phyloP scores from a whole-genome alignment of 2,329 filamentous ascomycete species.

The Claviceps spartinae region DNA sequence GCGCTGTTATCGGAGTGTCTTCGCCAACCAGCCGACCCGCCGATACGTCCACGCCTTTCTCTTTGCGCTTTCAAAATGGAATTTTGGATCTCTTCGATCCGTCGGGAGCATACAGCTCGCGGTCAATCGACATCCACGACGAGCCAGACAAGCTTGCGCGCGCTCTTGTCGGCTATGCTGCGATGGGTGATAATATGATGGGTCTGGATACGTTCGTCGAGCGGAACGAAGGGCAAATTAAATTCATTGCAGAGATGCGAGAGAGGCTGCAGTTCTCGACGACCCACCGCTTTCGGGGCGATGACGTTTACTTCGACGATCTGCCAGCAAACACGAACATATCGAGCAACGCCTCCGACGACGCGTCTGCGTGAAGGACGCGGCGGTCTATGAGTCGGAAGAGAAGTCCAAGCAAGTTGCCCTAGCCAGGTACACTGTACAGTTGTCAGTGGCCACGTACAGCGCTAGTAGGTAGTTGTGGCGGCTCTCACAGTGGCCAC shows the following conservation, averaged over 20 bases:
- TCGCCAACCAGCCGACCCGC: slow-evolving; percentile 10
- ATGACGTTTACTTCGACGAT: too few relatives aligned
- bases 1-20: slow-evolving; percentile 7
- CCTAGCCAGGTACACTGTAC: too few relatives aligned
- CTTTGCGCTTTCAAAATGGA: slow-evolving; percentile 9
- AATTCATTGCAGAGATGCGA: slow-evolving; percentile 4
- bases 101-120: slow-evolving; percentile 9
- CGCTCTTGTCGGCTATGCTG: slow-evolving; percentile 10
- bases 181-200: slow-evolving; percentile 9
- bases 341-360: slow-evolving; percentile 1
- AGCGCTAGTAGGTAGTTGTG: too few relatives aligned
- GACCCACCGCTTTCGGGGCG: slow-evolving; percentile 3
- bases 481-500: too few relatives aligned
- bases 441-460: too few relatives aligned
- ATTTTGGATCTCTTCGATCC: slow-evolving; percentile 12
- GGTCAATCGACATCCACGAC: slow-evolving; percentile 7
- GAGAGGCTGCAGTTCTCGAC: slow-evolving; percentile 4
- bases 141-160: slow-evolving; percentile 9
- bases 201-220: slow-evolving; percentile 8
- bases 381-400: slow-evolving; percentile 6
- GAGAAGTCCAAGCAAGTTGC: background rate
- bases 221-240: background rate
- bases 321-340: background rate
- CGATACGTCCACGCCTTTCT: slow-evolving; percentile 10
- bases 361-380: slow-evolving; percentile 6